Conservation (phyloP, 2,329 filamentous ascomycete genomes). For the Plenodomus tracheiphilus region DNA sequence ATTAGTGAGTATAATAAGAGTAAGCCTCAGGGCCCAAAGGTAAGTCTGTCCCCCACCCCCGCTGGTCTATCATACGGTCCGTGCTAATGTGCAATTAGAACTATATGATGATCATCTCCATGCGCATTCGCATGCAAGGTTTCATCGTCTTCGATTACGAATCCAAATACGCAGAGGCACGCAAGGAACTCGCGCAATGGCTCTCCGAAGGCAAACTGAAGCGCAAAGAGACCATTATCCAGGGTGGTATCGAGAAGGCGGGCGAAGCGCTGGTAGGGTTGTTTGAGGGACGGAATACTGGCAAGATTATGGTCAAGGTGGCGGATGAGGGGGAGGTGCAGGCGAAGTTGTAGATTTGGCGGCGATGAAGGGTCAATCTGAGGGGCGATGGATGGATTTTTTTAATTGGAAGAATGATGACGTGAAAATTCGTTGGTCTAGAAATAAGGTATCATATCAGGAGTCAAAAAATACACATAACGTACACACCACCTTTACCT, state of each 20-base stretch:
- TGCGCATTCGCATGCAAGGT: conserved; percentile 51
- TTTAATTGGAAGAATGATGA: too few relatives aligned
- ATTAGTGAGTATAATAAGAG: conserved; percentile 50
- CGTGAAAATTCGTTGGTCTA: too few relatives aligned
- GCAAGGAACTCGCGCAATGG: conserved; percentile 67
- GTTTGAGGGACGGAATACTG: conserved; percentile 71
- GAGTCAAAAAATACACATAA: too few relatives aligned
- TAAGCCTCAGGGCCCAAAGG: conserved; percentile 56
- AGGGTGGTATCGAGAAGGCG: conserved; percentile 67
- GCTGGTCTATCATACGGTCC: too few relatives aligned
- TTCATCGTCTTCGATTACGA: conserved; percentile 74
- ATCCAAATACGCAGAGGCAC: conserved; percentile 60
- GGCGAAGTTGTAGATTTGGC: not conserved
- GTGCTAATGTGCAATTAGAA: too few relatives aligned
- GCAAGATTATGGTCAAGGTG: conserved; percentile 50
- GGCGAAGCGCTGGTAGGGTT: conserved; percentile 66
- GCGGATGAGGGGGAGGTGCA: not conserved
- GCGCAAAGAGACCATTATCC: conserved; percentile 70
- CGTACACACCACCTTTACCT: too few relatives aligned
- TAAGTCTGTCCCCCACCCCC: conserved; percentile 7
- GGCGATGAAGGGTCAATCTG: too few relatives aligned
- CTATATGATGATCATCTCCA: conserved; percentile 50
- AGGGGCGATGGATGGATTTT: too few relatives aligned
- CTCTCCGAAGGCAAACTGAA: conserved; percentile 71
- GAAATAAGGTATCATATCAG: too few relatives aligned